These are phyloP conservation scores for Hysterium pulicare DNA, from an alignment of 2,329 filamentous ascomycete species.

Conservation along the genomic window DNA sequence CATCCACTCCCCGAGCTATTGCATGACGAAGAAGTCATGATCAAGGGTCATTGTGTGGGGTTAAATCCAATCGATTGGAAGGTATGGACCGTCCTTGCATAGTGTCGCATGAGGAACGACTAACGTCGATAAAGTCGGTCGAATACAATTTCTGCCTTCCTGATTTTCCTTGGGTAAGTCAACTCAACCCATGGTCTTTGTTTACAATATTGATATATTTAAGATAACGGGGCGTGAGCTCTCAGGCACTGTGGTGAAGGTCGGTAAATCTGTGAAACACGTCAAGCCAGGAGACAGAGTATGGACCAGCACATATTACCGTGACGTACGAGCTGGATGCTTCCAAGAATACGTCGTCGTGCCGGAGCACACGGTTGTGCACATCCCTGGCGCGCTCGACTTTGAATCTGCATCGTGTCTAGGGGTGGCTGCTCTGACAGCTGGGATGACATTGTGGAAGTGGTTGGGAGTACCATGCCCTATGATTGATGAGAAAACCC, in stretches of 20 bases:
- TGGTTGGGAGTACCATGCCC: constrained; percentile 36
- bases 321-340: constrained; percentile 41
- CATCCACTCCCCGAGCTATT: constrained; percentile 4
- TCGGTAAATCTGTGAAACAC: constrained; percentile 21
- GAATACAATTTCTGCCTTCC: constrained; percentile 45
- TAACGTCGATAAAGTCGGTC: too few relatives aligned
- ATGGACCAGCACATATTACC: constrained; percentile 44
- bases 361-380: constrained; percentile 41
- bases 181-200: background rate
- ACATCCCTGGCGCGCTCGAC: constrained; percentile 31
- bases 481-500: too few relatives aligned
- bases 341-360: constrained; percentile 45
- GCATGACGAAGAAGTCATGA: constrained; percentile 35
- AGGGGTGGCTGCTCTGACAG: constrained; percentile 42
- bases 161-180: constrained; percentile 28
- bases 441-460: constrained; percentile 42
- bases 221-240: constrained; percentile 31
- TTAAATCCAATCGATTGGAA: constrained; percentile 44
- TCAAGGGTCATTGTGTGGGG: constrained; percentile 34
- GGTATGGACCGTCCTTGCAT: too few relatives aligned
- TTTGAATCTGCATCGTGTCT: constrained; percentile 38
- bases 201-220: background rate
- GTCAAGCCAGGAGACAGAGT: constrained; percentile 26
- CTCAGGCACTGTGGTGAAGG: constrained; percentile 26
- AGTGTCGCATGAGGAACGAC: too few relatives aligned